These are phyloP conservation scores for Poa pratensis DNA, from an alignment of 176 grass and related monocot genomes.

Conservation along the genomic window DNA sequence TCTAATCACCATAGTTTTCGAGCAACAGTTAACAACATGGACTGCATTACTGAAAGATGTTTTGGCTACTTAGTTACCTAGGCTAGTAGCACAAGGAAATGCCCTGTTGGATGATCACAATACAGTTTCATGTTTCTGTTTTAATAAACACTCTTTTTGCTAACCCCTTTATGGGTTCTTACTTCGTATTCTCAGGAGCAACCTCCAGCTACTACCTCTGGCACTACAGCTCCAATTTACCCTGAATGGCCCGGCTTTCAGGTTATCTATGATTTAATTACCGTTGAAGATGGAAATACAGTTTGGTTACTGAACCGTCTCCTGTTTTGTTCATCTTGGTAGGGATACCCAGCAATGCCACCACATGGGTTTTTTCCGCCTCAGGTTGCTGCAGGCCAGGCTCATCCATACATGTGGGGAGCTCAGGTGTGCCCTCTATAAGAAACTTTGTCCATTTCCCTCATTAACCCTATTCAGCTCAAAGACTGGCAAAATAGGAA, in stretches of 20 bases:
- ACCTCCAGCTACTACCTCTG: slow-evolving; percentile 60
- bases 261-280: slow-evolving; percentile 44
- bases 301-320: neutral
- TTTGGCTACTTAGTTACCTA: slow-evolving; percentile 27
- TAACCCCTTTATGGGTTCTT: slow-evolving; percentile 20
- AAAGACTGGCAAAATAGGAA: neutral
- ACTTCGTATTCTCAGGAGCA: slow-evolving; percentile 66
- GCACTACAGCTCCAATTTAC: slow-evolving; percentile 57
- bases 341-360: slow-evolving; percentile 85
- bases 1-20: neutral
- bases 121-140: neutral
- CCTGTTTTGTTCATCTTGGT: slow-evolving; percentile 27
- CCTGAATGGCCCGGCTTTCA: slow-evolving; percentile 93
- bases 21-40: slow-evolving; percentile 5
- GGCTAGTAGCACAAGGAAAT: slow-evolving; percentile 9
- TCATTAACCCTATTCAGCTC: slow-evolving; percentile 17
- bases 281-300: slow-evolving; percentile 2
- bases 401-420: slow-evolving; percentile 99
- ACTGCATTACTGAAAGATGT: slow-evolving; percentile 27
- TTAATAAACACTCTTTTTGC: slow-evolving; percentile 19
- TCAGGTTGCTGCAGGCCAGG: slow-evolving; percentile 65
- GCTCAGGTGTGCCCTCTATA: slow-evolving; percentile 75
- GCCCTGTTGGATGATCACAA: slow-evolving; percentile 2
- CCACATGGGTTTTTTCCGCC: slow-evolving; percentile 82
- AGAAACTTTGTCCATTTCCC: slow-evolving; percentile 25